These are phyloP conservation scores for Camellia sinensis DNA, from an alignment of 148 eudicot genomes.

Conservation along the genomic window DNA sequence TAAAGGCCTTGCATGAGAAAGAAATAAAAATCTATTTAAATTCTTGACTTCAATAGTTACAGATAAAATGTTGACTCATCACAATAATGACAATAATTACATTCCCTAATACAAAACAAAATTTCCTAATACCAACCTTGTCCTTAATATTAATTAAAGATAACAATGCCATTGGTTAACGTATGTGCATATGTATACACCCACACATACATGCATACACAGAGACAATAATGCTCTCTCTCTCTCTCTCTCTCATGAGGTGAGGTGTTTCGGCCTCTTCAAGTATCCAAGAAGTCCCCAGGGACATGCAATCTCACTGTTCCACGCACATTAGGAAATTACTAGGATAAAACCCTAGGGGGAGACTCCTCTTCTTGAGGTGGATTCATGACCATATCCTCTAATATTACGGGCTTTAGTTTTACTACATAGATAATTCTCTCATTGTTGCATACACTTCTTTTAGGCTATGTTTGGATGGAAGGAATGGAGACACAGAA, in stretches of 20 bases:
- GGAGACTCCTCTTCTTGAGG: neutral
- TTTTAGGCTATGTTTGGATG: neutral
- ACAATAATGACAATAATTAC: neutral
- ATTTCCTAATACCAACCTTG: too few relatives aligned
- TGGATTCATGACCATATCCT: neutral
- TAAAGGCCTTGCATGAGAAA: neutral
- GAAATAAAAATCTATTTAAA: neutral
- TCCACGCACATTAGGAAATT: neutral
- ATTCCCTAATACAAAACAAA: too few relatives aligned
- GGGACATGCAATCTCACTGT: neutral
- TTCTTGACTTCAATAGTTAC: neutral
- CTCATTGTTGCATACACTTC: neutral
- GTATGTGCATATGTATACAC: too few relatives aligned
- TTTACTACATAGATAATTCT: neutral
- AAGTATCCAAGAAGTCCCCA: too few relatives aligned
- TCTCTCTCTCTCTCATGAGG: too few relatives aligned
- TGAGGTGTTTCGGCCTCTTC: too few relatives aligned
- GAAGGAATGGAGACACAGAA: too few relatives aligned
- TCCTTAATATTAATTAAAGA: too few relatives aligned
- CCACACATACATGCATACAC: too few relatives aligned
- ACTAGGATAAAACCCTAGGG: neutral
- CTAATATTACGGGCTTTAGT: neutral
- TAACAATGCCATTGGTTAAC: too few relatives aligned
- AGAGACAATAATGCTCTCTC: too few relatives aligned
- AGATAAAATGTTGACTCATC: neutral